A percentile compares a stretch with the other conserved stretches of the same genome.
These are phyloP conservation scores for Epichloe baconii DNA, from an alignment of 2,329 filamentous ascomycete species.

Conservation along the genomic window DNA sequence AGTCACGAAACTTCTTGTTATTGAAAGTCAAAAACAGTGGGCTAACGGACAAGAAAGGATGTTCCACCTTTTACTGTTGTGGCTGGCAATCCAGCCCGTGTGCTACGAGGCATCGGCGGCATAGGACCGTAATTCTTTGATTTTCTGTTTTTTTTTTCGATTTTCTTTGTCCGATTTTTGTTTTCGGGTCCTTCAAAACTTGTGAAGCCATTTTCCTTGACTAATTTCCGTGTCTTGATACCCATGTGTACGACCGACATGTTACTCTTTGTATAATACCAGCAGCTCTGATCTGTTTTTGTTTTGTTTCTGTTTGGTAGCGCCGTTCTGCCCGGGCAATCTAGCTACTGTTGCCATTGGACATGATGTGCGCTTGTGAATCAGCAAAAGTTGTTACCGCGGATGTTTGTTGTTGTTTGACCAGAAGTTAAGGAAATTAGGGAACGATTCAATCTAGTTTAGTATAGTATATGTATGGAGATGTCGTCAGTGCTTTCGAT, in stretches of 20 bases:
- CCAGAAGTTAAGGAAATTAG: no score
- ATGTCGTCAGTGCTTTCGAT: no score
- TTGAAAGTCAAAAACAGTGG: background rate
- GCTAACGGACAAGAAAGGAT: slow-evolving; percentile 28
- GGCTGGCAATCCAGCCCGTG: slow-evolving; percentile 54
- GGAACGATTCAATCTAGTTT: no score
- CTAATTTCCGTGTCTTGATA: slow-evolving; percentile 18
- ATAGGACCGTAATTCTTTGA: slow-evolving; percentile 15
- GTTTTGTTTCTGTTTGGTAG: background rate
- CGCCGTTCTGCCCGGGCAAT: background rate
- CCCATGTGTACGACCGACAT: slow-evolving; percentile 11
- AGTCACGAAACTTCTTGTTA: slow-evolving; percentile 9
- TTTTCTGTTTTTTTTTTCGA: background rate
- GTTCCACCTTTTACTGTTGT: slow-evolving; percentile 57
- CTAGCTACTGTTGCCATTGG: background rate
- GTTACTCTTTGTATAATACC: slow-evolving; percentile 10
- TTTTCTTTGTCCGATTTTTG: no score
- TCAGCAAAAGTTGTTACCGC: background rate
- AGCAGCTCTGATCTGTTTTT: background rate
- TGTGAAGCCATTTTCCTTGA: background rate
- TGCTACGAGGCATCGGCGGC: slow-evolving; percentile 31
- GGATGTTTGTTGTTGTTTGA: background rate
- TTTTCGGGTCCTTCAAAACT: background rate
- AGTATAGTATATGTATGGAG: no score
- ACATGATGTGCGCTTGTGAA: background rate